Conservation (phyloP, 805 yeast genomes). For the Ogataea pini region DNA sequence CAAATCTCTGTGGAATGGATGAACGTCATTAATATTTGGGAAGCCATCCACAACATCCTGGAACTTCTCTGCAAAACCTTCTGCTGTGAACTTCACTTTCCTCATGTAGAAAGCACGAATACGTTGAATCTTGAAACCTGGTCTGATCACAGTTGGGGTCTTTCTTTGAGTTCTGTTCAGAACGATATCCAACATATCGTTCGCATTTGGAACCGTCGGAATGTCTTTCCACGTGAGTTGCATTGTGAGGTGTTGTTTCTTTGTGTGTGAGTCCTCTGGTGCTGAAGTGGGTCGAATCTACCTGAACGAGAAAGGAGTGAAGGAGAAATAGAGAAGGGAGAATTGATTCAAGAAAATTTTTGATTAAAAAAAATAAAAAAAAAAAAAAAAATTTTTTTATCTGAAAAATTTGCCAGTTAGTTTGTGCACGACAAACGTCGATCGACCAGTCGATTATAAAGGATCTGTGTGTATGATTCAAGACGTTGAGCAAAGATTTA, state of each 20-base stretch:
- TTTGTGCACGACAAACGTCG: conserved; percentile 1
- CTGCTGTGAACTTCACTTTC: conserved; percentile 94
- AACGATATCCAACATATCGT: conserved; percentile 93
- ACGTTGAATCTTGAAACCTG: conserved; percentile 95
- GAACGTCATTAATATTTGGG: conserved; percentile 96
- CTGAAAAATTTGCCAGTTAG: not conserved
- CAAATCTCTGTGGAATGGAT: conserved; percentile 97
- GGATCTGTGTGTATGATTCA: no score
- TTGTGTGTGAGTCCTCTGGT: not conserved
- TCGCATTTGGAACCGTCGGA: conserved; percentile 89
- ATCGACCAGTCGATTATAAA: not conserved
- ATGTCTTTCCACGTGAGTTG: conserved; percentile 98
- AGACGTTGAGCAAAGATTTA: no score
- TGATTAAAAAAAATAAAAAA: not conserved
- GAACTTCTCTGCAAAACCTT: conserved; percentile 92
- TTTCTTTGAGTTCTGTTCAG: conserved; percentile 97
- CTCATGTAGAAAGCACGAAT: conserved; percentile 97
- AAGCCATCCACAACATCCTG: conserved; percentile 82
- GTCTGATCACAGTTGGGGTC: conserved; percentile 97
- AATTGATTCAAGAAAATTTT: not conserved
- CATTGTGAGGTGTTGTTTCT: conserved; percentile 47
- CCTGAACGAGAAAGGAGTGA: not conserved
- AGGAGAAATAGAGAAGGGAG: not conserved
- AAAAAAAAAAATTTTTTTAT: conserved; percentile 6
- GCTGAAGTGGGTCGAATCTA: not conserved